Evolutionary conservation across 1,284 basidiomycete genomes (phyloP), one percentile per base, ranked within the genome.

Genomic region (Heterobasidion irregulare): DNA sequence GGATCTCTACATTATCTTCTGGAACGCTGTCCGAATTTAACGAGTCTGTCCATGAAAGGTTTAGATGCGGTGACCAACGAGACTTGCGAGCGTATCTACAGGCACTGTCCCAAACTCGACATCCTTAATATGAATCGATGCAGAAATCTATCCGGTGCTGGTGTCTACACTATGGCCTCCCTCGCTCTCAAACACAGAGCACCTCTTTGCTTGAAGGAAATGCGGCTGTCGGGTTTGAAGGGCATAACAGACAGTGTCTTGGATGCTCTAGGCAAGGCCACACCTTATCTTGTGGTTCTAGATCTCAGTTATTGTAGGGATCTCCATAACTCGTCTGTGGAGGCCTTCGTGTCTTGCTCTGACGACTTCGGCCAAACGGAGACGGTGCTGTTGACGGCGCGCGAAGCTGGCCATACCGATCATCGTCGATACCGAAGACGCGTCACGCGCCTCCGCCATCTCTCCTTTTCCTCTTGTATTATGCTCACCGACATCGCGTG

Each of bases 91-190:
- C 74, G 86, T 32, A 71, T 95, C 26, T 80, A 76, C 1, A 70
- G 72, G 38, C 76, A 76, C 56, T 86, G 81, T 63, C 76, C 75
- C 0, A 66, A 69, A 1, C 72, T 96, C 33, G 68, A 74, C 10
- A 73, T 73, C 1, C 75, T 97, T 53, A 84, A 97, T 68, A 70
- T 95, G 59, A 82, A 82, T 56, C 78, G 87, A 59, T 97, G 94
- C 65, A 63, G 68, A 18, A 82, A 83, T 60, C 72, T 96, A 58
- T 80, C 83, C 55, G 85, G 83, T 0, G 70, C 76, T 8, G 89
- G 91, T 2, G 71, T 89, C 52, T 71, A 69, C 52, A 66, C 66
- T 10, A 66, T 83, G 56, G 70, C 75, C 0, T 60, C 67, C 8
- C 69, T 73, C 18, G 70, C 74, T n/a, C 62, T 77, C 34, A 62